Base-by-base conservation (phyloP, 148 eudicot species). In the Oxyria digyna region DNA sequence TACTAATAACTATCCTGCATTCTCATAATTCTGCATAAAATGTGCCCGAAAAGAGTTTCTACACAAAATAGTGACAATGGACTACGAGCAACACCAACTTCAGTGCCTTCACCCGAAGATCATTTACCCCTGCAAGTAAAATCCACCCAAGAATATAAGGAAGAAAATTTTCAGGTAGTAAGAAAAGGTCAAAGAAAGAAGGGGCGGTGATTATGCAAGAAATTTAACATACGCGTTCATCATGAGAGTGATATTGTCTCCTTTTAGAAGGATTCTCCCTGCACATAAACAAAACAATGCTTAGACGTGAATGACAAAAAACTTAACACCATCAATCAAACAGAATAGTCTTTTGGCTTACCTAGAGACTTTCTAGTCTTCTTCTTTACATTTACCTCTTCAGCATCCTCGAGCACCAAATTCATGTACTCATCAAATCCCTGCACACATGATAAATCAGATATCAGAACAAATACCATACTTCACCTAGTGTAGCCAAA, bases 391-490 rank as follows among this genome's bases (percentile, higher is more conserved):
- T 79, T 85, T 38, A 92, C 89, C 78, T 92, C 98, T 80, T 92
- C 96, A 46, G 96, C 96, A 35, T 92, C 98, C 42, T 92, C 98
- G 71, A 92, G 67, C 48, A 89, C 96, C 85, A 91, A 80, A 69
- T 91, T 91, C 97, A 91, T 91, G 84, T 91, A 91, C 79, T 91
- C 97, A 62, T 89, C 96, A 71, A 91, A 91, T 6, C 97, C 97
- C 96, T 89, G 29, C 1, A 57, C n/a, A n/a, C n/a, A n/a, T 0
- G 20, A 27, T 1, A 29, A 57, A 24, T 57, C 3, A 31, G 3
- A 12, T 21, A 14, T 57, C 37, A 57, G 64, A 54, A 2, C 31
- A 8, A 23, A 11, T 21, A 3, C 0, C 17, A 54, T 3, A 54
- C 10, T 12, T 9, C 23, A 54, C 62, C 62, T 54, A 23, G 62